Evolutionary conservation across 129 eudicot genomes (phyloP).

Genomic region (Flaveria linearis): DNA sequence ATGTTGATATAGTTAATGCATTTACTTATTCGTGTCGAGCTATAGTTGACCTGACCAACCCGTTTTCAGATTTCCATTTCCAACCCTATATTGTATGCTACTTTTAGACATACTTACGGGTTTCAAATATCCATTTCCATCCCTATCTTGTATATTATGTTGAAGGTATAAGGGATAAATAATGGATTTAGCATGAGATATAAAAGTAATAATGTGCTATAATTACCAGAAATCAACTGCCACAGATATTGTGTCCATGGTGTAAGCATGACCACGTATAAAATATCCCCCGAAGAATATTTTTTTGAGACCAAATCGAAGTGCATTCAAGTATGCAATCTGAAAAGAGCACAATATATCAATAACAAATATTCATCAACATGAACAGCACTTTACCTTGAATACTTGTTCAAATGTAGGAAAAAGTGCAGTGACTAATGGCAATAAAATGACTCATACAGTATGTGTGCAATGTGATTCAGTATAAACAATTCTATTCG

Average conservation of each 20-base stretch:
- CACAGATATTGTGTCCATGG: slow-evolving; percentile 97
- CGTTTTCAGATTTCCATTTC: neutral
- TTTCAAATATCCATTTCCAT: neutral
- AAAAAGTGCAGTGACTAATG: neutral
- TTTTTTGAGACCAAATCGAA: slow-evolving; percentile 80
- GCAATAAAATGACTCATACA: neutral
- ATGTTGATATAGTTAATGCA: neutral
- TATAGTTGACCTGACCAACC: neutral
- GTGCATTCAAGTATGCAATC: slow-evolving; percentile 95
- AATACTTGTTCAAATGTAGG: slow-evolving; percentile 9
- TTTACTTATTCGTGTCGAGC: neutral
- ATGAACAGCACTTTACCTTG: slow-evolving; percentile 6
- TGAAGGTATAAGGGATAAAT: neutral
- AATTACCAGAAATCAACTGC: slow-evolving; percentile 91
- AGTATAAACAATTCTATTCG: neutral
- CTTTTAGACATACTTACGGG: neutral
- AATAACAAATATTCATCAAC: slow-evolving; percentile 1
- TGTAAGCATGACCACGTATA: slow-evolving; percentile 87
- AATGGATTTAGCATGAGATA: neutral
- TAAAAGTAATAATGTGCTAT: slow-evolving; percentile 3
- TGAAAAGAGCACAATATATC: slow-evolving; percentile 31
- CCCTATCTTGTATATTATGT: neutral
- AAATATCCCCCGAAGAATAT: slow-evolving; percentile 95
- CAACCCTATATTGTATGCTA: neutral
- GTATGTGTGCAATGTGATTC: neutral